Base-by-base conservation (phyloP, 257 asterid species). In the Paraleonurus japonicus region DNA sequence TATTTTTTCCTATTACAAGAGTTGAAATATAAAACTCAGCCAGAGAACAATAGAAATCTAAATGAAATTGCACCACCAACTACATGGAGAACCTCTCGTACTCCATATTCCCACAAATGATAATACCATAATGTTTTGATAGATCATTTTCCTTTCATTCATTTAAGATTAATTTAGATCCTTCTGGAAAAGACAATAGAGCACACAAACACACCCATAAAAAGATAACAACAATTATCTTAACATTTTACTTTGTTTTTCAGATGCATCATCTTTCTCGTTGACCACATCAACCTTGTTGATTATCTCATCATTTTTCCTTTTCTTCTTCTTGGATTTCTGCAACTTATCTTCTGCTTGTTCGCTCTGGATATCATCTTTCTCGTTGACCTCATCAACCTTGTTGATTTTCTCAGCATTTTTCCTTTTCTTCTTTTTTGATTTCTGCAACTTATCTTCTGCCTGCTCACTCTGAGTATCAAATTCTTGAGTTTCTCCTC, bases 271-370 rank as follows among this genome's bases (percentile, higher is more conserved):
- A 4, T 61, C 78, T 57, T n/a, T 69, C 32, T 61, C 80, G 3
- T 48, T 19, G 57, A 26, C 63, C 51, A 74, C 70, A 53, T 70
- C 78, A 19, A 24, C 69, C 64, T 33, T 68, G 23, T 48, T 35
- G 50, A 65, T 19, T 50, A 11, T 71, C 75, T 75, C 81, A 22
- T 33, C 75, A 55, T 75, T 72, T 50, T 73, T 85, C 58, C 77
- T 82, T 62, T 72, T 83, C 83, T 78, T 88, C 72, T 76, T 81
- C 58, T 65, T 83, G 48, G 50, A 67, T 61, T 77, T 82, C 76
- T 60, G 74, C 79, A 62, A 65, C 45, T 76, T 61, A 54, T 66
- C 73, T 47, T 66, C 81, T 41, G 10, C 64, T 39, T 5, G 79
- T 72, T 70, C 79, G 59, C 33, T 72, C 22, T 47, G 80, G 65